Conservation (phyloP, 2,329 filamentous ascomycete genomes). For the Zymoseptoria ardabiliae region DNA sequence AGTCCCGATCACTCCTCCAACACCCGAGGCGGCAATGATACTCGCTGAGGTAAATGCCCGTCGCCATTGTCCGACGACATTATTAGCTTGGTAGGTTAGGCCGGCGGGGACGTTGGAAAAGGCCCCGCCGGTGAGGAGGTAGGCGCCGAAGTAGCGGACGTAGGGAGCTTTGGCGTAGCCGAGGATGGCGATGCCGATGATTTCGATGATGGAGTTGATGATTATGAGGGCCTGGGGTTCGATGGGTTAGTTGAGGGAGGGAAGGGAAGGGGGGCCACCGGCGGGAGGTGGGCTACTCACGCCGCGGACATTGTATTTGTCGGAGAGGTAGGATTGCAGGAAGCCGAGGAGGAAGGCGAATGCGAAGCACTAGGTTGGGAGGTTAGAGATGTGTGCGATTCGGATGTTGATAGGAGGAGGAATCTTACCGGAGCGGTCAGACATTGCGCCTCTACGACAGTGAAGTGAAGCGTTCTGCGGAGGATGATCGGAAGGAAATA, state of each 20-base stretch:
- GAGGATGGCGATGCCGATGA: slow-evolving; percentile 66
- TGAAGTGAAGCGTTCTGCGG: slow-evolving; percentile 48
- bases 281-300: neutral
- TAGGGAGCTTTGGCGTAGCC: slow-evolving; percentile 53
- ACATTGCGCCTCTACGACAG: slow-evolving; percentile 57
- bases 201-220: slow-evolving; percentile 53
- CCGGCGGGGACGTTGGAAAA: slow-evolving; percentile 66
- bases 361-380: slow-evolving; percentile 1
- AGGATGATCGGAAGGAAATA: slow-evolving; percentile 77
- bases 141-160: slow-evolving; percentile 66
- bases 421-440: slow-evolving; percentile 43
- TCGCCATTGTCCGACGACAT: slow-evolving; percentile 42
- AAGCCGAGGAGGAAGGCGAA: slow-evolving; percentile 7
- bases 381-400: neutral
- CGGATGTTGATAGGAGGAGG: no score
- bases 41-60: slow-evolving; percentile 1
- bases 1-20: slow-evolving; percentile 68
- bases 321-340: neutral
- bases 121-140: slow-evolving; percentile 63
- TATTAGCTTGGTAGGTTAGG: slow-evolving; percentile 75
- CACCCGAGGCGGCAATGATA: slow-evolving; percentile 62
- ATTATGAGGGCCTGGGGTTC: slow-evolving; percentile 42
- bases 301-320: slow-evolving; percentile 5
- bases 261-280: no score
- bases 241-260: neutral